Conservation (phyloP, 306 rosid genomes). For the Cucurbita pepo region DNA sequence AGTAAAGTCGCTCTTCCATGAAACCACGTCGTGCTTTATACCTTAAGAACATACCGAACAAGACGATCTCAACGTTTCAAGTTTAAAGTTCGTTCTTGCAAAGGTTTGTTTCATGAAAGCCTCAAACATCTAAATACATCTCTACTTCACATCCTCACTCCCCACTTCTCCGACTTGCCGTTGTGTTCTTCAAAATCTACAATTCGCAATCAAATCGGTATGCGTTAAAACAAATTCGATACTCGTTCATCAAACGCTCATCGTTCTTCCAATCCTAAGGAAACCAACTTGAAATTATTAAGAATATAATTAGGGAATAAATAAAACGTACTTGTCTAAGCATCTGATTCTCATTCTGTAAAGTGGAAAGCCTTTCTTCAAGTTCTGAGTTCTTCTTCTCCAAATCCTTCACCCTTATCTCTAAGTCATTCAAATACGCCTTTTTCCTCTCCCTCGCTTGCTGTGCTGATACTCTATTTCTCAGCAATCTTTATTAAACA, state of each 20-base stretch:
- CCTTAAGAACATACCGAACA: not conserved
- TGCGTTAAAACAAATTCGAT: not conserved
- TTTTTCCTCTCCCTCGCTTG: slow-evolving; percentile 82
- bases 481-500: slow-evolving; percentile 26
- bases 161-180: slow-evolving; percentile 73
- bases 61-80: not conserved
- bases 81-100: not conserved
- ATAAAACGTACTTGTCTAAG: slow-evolving; percentile 9
- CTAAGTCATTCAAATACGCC: slow-evolving; percentile 57
- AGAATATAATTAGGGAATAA: not conserved
- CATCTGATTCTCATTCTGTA: slow-evolving; percentile 17
- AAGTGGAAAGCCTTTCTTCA: slow-evolving; percentile 61
- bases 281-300: no score
- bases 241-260: not conserved
- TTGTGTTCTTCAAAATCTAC: slow-evolving; percentile 96
- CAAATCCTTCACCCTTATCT: slow-evolving; percentile 43
- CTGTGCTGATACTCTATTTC: slow-evolving; percentile 82
- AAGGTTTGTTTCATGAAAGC: not conserved
- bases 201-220: not conserved
- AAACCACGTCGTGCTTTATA: no score
- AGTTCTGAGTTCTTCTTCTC: slow-evolving; percentile 47
- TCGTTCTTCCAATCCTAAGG: not conserved
- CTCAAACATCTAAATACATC: no score
- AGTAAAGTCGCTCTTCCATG: no score
- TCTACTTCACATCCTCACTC: not conserved